Evolutionary conservation across 2,329 filamentous ascomycete genomes (phyloP), one percentile per base, ranked within the genome.

Genomic region (Claviceps spartinae): DNA sequence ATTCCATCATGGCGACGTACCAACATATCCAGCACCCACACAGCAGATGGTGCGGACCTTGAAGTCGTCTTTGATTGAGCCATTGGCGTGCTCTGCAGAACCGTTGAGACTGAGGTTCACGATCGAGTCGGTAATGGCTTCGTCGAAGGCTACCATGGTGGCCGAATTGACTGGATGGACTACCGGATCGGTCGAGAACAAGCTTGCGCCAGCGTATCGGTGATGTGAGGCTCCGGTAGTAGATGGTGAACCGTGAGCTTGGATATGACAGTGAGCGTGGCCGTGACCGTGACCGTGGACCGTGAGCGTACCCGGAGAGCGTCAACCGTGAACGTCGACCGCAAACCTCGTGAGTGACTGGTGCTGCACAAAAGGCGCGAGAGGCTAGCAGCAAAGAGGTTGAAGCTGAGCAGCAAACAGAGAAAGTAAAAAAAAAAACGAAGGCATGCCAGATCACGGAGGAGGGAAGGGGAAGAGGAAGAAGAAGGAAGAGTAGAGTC

Each of bases 21-120:
- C 83, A 57, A 88, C 82, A 64, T 88, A 88, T 59, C 85, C 85
- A 58, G 85, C 85, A 48, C 85, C 85, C 56, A 88, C 80, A 62
- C 82, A 87, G 67, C 84, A 87, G 50, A 88, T 81, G 61, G 78
- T 82, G 60, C 69, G 70, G 41, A 83, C 65, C 48, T 62, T 59
- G 58, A 67, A 63, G 47, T 60, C 61, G 30, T 54, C 56, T 11
- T 59, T 54, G 40, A 59, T 52, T 36, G 52, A 53, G 57, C 62
- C 65, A 58, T 68, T 67, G 57, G 60, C 52, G 46, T 62, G 47
- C 46, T 58, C 57, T 47, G 58, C 52, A 16, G 60, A 60, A 55
- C 66, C 65, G 57, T 67, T 66, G 60, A 66, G 60, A 55, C 61
- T 58, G 41, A 66, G 56, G 45, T 55, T 61, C 57, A 60, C 60